Conservation (phyloP, 2,329 filamentous ascomycete species). For the Fusarium nisikadoi region DNA sequence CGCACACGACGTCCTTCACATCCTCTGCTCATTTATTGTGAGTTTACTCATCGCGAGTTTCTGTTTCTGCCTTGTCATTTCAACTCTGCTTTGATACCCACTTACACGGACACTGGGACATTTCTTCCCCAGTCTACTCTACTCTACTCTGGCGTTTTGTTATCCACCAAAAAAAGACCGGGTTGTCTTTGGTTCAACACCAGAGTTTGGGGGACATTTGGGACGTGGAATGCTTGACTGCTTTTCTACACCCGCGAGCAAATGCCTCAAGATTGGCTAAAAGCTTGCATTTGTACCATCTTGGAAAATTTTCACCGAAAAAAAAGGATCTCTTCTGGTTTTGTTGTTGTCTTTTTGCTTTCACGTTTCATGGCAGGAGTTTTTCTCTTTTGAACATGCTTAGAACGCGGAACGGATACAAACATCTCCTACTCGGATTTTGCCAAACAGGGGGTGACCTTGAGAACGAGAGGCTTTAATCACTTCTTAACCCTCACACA, state of each 20-base stretch:
- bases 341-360: constrained; percentile 35
- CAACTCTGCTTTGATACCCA: constrained; percentile 43
- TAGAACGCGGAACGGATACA: constrained; percentile 41
- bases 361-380: constrained; percentile 33
- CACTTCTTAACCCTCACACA: constrained; percentile 13
- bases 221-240: constrained; percentile 36
- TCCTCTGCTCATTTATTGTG: constrained; percentile 49
- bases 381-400: constrained; percentile 36
- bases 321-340: constrained; percentile 37
- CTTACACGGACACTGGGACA: constrained; percentile 31
- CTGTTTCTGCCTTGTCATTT: constrained; percentile 35
- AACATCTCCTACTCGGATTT: constrained; percentile 36
- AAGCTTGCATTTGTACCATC: constrained; percentile 34
- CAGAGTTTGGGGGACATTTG: constrained; percentile 22
- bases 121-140: constrained; percentile 26
- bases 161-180: constrained; percentile 19
- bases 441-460: background rate
- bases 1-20: constrained; percentile 34
- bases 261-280: constrained; percentile 37
- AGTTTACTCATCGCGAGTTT: constrained; percentile 21
- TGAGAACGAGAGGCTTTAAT: constrained; percentile 18
- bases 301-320: constrained; percentile 24
- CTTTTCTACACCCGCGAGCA: constrained; percentile 37
- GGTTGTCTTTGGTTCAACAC: constrained; percentile 31
- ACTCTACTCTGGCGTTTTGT: constrained; percentile 40